phyloP scores from a whole-genome alignment of 2,329 filamentous ascomycete genomes.

The Apiospora kogelbergensis region DNA sequence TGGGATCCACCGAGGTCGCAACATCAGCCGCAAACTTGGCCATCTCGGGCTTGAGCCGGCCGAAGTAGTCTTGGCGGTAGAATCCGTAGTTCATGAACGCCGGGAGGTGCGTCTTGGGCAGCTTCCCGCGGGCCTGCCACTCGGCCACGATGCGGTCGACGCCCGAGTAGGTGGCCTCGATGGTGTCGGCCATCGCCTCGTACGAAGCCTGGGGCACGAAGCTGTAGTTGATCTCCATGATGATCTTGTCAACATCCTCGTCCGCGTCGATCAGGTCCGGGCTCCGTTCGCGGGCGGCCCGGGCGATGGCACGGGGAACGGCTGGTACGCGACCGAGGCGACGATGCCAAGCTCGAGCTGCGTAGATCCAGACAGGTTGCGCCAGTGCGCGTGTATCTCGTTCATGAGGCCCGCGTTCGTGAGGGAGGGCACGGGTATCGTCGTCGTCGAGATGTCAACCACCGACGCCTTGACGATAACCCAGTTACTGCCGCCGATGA shows the following conservation, averaged over 20 bases:
- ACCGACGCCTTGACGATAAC: slow-evolving; percentile 33
- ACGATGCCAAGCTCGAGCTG: slow-evolving; percentile 29
- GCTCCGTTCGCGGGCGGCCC: slow-evolving; percentile 30
- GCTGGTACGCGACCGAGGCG: slow-evolving; percentile 38
- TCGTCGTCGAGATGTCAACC: slow-evolving; percentile 37
- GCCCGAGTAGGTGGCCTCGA: slow-evolving; percentile 35
- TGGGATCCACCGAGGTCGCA: slow-evolving; percentile 35
- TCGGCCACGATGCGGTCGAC: slow-evolving; percentile 31
- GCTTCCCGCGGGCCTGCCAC: slow-evolving; percentile 32
- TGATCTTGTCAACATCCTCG: slow-evolving; percentile 37
- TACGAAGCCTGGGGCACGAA: slow-evolving; percentile 33
- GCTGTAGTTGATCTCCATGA: slow-evolving; percentile 44
- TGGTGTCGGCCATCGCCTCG: slow-evolving; percentile 30
- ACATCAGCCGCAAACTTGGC: slow-evolving; percentile 34
- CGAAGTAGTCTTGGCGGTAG: slow-evolving; percentile 41
- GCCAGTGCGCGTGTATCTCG: slow-evolving; percentile 35
- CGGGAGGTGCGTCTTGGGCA: slow-evolving; percentile 37
- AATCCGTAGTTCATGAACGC: slow-evolving; percentile 46
- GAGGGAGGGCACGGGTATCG: slow-evolving; percentile 32
- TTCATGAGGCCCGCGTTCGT: slow-evolving; percentile 27
- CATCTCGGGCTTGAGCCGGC: slow-evolving; percentile 35
- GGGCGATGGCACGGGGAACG: slow-evolving; percentile 37
- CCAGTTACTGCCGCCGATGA: slow-evolving; percentile 46
- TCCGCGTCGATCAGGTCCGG: slow-evolving; percentile 40
- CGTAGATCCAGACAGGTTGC: slow-evolving; percentile 25